Evolutionary conservation across 139 green algal species (phyloP).

Genomic region (Chlorella sp.): DNA sequence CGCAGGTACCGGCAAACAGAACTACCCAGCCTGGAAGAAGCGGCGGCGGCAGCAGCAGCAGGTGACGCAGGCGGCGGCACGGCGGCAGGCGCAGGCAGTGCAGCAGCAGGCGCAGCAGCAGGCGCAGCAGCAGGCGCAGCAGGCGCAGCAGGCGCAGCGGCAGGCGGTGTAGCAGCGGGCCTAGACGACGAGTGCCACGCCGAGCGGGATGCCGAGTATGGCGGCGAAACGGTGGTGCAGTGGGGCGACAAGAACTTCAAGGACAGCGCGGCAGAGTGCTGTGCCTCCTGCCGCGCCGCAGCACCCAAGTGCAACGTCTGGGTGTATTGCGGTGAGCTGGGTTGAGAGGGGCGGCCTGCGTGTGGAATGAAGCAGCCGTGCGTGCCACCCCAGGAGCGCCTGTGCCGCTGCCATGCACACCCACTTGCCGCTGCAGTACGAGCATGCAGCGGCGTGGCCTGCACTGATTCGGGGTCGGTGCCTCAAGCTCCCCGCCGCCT

Average conservation of each 20-base stretch:
- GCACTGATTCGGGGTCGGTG: too few relatives aligned
- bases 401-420: too few relatives aligned
- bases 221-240: neutral
- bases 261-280: conserved; percentile 33
- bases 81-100: neutral
- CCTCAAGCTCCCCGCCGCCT: neutral
- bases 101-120: neutral
- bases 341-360: too few relatives aligned
- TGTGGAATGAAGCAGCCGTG: too few relatives aligned
- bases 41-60: neutral
- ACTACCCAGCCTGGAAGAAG: neutral
- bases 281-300: conserved; percentile 17
- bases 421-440: too few relatives aligned
- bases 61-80: too few relatives aligned
- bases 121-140: neutral
- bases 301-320: conserved; percentile 42
- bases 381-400: too few relatives aligned
- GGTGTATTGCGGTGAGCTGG: conserved; percentile 19
- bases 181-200: neutral
- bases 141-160: neutral
- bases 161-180: neutral
- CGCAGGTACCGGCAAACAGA: conserved; percentile 20
- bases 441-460: too few relatives aligned
- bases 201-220: conserved; percentile 44
- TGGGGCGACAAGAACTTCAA: conserved; percentile 9